Evolutionary conservation across 495 filamentous ascomycete species (phyloP).

Genomic region (Acidomyces sp.): DNA sequence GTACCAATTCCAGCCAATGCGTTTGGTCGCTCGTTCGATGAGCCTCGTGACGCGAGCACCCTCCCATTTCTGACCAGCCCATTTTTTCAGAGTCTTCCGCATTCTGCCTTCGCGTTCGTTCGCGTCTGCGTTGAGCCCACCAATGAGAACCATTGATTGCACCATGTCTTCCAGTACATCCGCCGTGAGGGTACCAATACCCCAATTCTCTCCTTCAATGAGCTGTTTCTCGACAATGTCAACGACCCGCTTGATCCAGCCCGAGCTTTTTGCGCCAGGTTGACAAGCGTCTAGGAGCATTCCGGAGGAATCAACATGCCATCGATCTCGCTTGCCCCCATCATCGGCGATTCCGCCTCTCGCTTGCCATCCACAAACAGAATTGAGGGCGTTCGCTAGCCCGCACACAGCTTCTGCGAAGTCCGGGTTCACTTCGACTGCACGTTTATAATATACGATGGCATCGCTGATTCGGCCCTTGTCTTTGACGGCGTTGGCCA

Average conservation of each 20-base stretch:
- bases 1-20: conserved; percentile 77
- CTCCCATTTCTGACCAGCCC: conserved; percentile 73
- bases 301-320: conserved; percentile 84
- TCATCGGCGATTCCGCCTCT: conserved; percentile 71
- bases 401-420: conserved; percentile 97
- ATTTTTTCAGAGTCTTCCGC: conserved; percentile 42
- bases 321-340: conserved; percentile 65
- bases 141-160: conserved; percentile 32
- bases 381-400: conserved; percentile 89
- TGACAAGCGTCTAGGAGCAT: conserved; percentile 64
- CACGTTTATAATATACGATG: conserved; percentile 80
- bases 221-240: conserved; percentile 88
- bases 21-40: conserved; percentile 68
- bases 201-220: conserved; percentile 77
- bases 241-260: conserved; percentile 93
- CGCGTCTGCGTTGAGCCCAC: conserved; percentile 26
- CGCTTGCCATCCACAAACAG: conserved; percentile 89
- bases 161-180: conserved; percentile 38
- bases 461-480: conserved; percentile 85
- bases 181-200: conserved; percentile 54
- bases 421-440: conserved; percentile 79
- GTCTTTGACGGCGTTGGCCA: conserved; percentile 97
- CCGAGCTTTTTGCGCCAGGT: conserved; percentile 44
- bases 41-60: conserved; percentile 76
- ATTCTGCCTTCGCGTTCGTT: conserved; percentile 32